These are phyloP conservation scores for cucumber (Cucumis sativus) DNA, from an alignment of 306 rosid species.

Conservation along the genomic window DNA sequence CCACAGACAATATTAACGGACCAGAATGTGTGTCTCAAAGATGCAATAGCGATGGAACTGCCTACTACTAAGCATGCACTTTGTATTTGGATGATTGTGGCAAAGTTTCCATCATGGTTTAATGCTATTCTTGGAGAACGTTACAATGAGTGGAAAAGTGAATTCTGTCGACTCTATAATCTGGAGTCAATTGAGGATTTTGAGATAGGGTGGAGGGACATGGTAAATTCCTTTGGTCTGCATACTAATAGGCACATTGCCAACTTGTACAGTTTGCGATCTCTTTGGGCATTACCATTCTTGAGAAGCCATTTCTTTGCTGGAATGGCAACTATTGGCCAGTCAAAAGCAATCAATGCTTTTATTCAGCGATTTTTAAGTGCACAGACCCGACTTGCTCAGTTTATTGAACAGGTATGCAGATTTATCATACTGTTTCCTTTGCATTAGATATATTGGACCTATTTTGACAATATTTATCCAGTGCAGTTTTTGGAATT, in stretches of 20 bases:
- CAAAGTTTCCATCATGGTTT: conserved; percentile 96
- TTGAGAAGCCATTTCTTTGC: conserved; percentile 91
- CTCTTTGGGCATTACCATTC: conserved; percentile 84
- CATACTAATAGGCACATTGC: conserved; percentile 72
- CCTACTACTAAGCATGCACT: conserved; percentile 73
- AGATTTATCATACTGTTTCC: neutral
- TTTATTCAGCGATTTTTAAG: conserved; percentile 90
- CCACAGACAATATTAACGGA: conserved; percentile 87
- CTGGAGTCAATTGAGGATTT: conserved; percentile 81
- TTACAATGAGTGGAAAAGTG: conserved; percentile 91
- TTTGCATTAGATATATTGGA: neutral
- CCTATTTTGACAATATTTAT: neutral
- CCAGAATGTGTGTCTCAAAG: conserved; percentile 85
- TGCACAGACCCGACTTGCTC: conserved; percentile 88
- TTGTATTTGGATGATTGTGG: conserved; percentile 97
- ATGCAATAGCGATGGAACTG: conserved; percentile 67
- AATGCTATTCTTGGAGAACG: conserved; percentile 94
- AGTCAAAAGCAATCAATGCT: conserved; percentile 80
- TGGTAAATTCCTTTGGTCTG: conserved; percentile 81
- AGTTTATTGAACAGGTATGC: conserved; percentile 80
- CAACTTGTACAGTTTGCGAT: conserved; percentile 61
- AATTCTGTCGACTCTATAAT: conserved; percentile 70
- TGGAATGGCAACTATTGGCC: conserved; percentile 83
- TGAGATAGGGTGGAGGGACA: conserved; percentile 83
- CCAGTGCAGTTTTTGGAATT: neutral